Base-by-base conservation (phyloP, 31 red algal genomes). In the Bonnemaisonia californica region DNA sequence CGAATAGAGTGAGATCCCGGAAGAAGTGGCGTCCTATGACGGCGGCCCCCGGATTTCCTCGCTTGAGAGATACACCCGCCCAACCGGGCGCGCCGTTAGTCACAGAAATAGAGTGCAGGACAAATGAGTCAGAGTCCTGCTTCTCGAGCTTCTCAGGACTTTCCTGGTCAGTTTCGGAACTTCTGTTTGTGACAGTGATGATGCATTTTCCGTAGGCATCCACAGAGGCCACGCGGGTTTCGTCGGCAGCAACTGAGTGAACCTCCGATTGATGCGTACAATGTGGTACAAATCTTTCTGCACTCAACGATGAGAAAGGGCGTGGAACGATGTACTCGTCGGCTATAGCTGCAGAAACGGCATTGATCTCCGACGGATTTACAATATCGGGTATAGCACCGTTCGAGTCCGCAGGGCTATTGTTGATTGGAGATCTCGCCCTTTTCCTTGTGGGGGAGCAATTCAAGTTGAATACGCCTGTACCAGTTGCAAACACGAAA, bases 281-380 rank as follows among this genome's bases (percentile, higher is more conserved):
- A 55, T 86, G 83, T 30, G 75, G 8, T 1, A 77, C 37, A 36
- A n/a, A 33, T 2, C 59, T 26, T 1, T 54, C 22, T 26, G 57
- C 74, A 31, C 21, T 18, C 22, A 91, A 12, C 23, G 28, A 24
- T 16, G 47, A 54, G 47, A 80, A 80, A 0, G 60, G 64, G 3
- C 21, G 1, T 33, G 90, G 83, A 18, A 87, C 57, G 13, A 93
- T 61, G 63, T 83, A 93, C 55, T 93, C 90, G 41, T 92, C 89
- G n/a, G 82, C 89, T 29, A 82, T 57, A 7, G 89, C 82, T 3
- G 37, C 23, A 35, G 68, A 78, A 3, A 86, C 82, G 1, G 62
- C 79, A 38, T 57, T 35, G 30, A 32, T 39, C 3, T 54, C 61
- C 3, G 4, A 38, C 32, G 30, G 29, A 38, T 71, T 24, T 70